Percentiles rank a stretch among this genome's conserved stretches.
Conservation (phyloP, 2,329 filamentous ascomycete genomes). For the Fusarium sp. region DNA sequence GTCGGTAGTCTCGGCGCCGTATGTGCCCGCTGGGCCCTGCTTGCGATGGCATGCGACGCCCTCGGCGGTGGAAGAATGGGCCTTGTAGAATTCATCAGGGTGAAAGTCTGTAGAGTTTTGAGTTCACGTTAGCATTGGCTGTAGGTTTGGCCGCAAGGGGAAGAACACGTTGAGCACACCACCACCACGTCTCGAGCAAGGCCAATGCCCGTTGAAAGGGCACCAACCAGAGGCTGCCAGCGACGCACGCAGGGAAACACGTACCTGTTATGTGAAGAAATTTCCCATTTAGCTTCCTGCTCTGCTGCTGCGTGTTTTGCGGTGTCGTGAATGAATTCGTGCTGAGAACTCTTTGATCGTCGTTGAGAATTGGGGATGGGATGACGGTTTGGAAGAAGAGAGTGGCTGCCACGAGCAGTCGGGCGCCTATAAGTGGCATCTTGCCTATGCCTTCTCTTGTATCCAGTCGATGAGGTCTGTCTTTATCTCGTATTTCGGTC, state of each 20-base stretch:
- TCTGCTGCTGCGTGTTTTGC: constrained; percentile 38
- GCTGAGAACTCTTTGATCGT: constrained; percentile 34
- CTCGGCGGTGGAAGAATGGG: constrained; percentile 77
- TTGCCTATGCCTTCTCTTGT: neutral
- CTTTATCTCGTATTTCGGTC: neutral
- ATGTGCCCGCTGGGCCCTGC: constrained; percentile 80
- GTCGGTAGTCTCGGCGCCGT: constrained; percentile 86
- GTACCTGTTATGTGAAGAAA: constrained; percentile 92
- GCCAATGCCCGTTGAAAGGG: neutral
- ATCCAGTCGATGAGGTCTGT: neutral
- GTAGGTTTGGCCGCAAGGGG: constrained; percentile 3
- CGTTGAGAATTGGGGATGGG: constrained; percentile 40
- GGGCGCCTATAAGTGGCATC: constrained; percentile 44
- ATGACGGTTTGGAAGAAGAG: constrained; percentile 37
- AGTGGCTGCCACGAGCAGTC: constrained; percentile 46
- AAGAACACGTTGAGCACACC: constrained; percentile 17
- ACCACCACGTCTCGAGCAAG: constrained; percentile 3
- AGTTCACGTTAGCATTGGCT: constrained; percentile 21
- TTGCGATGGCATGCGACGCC: constrained; percentile 83
- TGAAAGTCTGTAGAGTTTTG: constrained; percentile 78
- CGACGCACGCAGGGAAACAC: constrained; percentile 40
- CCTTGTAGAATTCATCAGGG: constrained; percentile 88
- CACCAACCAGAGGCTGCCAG: constrained; percentile 12
- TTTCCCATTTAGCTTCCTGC: constrained; percentile 72
- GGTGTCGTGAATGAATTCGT: constrained; percentile 22